Percentiles rank a stretch among this genome's conserved stretches.
phyloP scores from a whole-genome alignment of 2,329 filamentous ascomycete species.

The Alternaria sp. region DNA sequence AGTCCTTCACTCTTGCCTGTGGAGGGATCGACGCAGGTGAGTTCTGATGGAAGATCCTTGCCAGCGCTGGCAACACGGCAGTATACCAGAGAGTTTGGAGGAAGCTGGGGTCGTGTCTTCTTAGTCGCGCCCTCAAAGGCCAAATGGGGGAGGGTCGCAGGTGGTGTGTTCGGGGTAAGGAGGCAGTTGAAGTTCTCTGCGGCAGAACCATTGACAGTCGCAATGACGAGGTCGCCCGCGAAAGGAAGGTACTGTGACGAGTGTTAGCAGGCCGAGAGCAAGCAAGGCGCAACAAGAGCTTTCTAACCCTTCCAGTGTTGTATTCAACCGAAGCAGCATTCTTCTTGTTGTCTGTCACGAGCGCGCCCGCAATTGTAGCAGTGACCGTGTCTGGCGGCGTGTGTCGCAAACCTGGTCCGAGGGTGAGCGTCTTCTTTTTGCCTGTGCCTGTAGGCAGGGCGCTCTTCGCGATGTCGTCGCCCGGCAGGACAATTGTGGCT shows the following conservation, averaged over 20 bases:
- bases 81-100: slow-evolving; percentile 81
- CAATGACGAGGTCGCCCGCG: slow-evolving; percentile 86
- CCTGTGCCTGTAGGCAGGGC: slow-evolving; percentile 72
- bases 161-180: slow-evolving; percentile 69
- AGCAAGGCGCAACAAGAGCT: slow-evolving; percentile 14
- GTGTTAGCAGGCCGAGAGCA: slow-evolving; percentile 10
- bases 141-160: slow-evolving; percentile 80
- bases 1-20: slow-evolving; percentile 91
- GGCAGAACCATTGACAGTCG: slow-evolving; percentile 78
- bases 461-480: slow-evolving; percentile 74
- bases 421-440: slow-evolving; percentile 71
- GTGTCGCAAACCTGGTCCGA: slow-evolving; percentile 85
- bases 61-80: slow-evolving; percentile 77
- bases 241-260: slow-evolving; percentile 76
- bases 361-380: slow-evolving; percentile 71
- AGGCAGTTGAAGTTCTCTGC: slow-evolving; percentile 82
- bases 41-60: slow-evolving; percentile 76
- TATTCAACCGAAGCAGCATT: slow-evolving; percentile 81
- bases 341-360: slow-evolving; percentile 74
- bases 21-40: slow-evolving; percentile 85
- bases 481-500: slow-evolving; percentile 76
- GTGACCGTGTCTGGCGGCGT: slow-evolving; percentile 78
- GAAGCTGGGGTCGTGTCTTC: slow-evolving; percentile 85
- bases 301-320: slow-evolving; percentile 70
- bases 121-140: slow-evolving; percentile 93